A percentile compares a stretch with the other conserved stretches of the same genome.
Evolutionary conservation across 108 stramenopile species (phyloP).

Genomic region (Pseudonitzschia delicatissima): DNA sequence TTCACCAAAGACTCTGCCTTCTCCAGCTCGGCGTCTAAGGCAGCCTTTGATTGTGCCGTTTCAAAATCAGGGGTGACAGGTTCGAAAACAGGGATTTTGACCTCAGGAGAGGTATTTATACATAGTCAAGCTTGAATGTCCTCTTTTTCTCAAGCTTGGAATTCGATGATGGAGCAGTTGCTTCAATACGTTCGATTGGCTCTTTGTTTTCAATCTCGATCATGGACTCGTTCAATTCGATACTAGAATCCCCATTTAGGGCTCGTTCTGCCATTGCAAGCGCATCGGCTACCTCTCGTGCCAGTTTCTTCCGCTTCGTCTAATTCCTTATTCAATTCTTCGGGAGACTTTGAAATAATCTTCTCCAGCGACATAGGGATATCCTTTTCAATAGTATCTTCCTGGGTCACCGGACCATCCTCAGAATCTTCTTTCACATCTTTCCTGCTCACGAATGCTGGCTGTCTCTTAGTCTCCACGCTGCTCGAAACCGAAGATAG

Average conservation of each 20-base stretch:
- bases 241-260: neutral
- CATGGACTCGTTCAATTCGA: neutral
- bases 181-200: neutral
- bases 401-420: no score
- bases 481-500: neutral
- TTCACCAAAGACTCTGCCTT: neutral
- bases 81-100: neutral
- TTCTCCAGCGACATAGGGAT: neutral
- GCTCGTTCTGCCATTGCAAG: constrained; percentile 14
- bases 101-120: no score
- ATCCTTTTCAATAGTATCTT: neutral
- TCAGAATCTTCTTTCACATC: neutral
- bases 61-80: neutral
- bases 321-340: constrained; percentile 11
- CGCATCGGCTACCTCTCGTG: constrained; percentile 13
- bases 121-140: neutral
- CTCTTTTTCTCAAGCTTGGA: neutral
- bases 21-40: constrained; percentile 6
- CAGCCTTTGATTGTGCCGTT: neutral
- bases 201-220: neutral
- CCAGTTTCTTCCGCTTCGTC: constrained; percentile 5
- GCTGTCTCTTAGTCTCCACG: neutral
- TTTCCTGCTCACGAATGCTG: neutral
- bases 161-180: neutral
- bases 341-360: neutral